phyloP scores from a whole-genome alignment of 345 rosid species.

The Excoecaria cochinchinensis region DNA sequence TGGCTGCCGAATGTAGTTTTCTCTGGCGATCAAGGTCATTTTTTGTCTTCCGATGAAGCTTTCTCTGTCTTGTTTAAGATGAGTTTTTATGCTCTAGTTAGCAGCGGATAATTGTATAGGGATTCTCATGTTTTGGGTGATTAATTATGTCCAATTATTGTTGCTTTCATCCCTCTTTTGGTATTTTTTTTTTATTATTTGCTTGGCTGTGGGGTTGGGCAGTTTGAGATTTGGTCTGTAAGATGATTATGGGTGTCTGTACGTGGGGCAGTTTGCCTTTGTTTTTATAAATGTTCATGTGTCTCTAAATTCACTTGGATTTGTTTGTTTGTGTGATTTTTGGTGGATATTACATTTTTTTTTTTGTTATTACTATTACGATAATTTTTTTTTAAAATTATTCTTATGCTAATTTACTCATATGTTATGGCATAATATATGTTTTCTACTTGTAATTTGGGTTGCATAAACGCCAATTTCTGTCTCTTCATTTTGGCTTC shows the following conservation, averaged over 20 bases:
- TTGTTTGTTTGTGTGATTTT: too few relatives aligned
- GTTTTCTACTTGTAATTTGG: not conserved
- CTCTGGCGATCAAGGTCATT: not conserved
- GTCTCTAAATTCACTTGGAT: too few relatives aligned
- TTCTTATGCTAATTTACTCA: not conserved
- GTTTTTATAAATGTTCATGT: too few relatives aligned
- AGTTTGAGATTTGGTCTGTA: not conserved
- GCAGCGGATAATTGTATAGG: not conserved
- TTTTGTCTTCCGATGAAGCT: not conserved
- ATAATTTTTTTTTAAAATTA: too few relatives aligned
- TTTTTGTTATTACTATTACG: too few relatives aligned
- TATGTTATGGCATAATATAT: not conserved
- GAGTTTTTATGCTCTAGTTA: not conserved
- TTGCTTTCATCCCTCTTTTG: not conserved
- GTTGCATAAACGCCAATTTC: not conserved
- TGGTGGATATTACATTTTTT: too few relatives aligned
- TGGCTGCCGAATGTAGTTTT: not conserved
- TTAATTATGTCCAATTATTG: not conserved
- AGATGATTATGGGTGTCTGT: not conserved
- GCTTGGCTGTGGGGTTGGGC: not conserved
- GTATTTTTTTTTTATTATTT: not conserved
- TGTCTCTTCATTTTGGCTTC: constrained; percentile 15
- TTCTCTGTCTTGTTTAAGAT: not conserved
- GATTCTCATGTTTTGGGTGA: not conserved
- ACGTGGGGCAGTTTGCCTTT: too few relatives aligned